These are phyloP conservation scores for Aureobasidium vineae DNA, from an alignment of 2,329 filamentous ascomycete species.

Conservation along the genomic window DNA sequence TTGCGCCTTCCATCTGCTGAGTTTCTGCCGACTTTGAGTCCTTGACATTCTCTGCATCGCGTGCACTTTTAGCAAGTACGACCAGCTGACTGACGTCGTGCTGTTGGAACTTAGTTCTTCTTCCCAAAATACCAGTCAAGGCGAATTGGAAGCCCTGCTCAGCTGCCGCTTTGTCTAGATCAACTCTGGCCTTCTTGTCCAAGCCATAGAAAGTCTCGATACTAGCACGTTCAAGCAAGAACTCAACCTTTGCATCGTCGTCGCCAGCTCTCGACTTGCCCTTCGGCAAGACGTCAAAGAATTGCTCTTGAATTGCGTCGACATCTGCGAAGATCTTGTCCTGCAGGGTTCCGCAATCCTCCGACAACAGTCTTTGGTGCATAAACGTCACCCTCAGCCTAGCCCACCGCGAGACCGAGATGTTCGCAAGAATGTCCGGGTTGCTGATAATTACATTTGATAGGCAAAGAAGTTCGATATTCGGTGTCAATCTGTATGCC, in stretches of 20 bases:
- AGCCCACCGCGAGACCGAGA: conserved; percentile 57
- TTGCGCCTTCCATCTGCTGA: conserved; percentile 20
- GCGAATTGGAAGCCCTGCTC: conserved; percentile 74
- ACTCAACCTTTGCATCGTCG: conserved; percentile 58
- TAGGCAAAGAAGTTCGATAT: conserved; percentile 78
- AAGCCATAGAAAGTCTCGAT: conserved; percentile 81
- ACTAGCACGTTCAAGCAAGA: conserved; percentile 77
- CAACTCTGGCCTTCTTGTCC: conserved; percentile 69
- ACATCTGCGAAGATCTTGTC: conserved; percentile 60
- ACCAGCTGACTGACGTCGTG: conserved; percentile 84
- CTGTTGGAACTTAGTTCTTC: conserved; percentile 76
- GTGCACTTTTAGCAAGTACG: conserved; percentile 75
- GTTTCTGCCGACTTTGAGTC: conserved; percentile 2
- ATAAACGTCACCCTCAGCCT: conserved; percentile 71
- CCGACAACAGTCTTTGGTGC: conserved; percentile 65
- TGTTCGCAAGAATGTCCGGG: conserved; percentile 47
- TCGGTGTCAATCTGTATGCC: conserved; percentile 78
- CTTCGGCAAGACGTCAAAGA: conserved; percentile 36
- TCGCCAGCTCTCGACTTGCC: conserved; percentile 29
- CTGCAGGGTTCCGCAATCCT: conserved; percentile 60
- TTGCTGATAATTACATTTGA: conserved; percentile 61
- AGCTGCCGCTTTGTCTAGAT: conserved; percentile 65
- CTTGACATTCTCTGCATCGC: conserved; percentile 17
- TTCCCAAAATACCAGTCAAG: conserved; percentile 82
- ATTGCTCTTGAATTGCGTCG: conserved; percentile 52